A percentile compares a stretch with the other conserved stretches of the same genome.
phyloP scores from a whole-genome alignment of 352 stramenopile species.

The Phytophthora pseudosyringae region DNA sequence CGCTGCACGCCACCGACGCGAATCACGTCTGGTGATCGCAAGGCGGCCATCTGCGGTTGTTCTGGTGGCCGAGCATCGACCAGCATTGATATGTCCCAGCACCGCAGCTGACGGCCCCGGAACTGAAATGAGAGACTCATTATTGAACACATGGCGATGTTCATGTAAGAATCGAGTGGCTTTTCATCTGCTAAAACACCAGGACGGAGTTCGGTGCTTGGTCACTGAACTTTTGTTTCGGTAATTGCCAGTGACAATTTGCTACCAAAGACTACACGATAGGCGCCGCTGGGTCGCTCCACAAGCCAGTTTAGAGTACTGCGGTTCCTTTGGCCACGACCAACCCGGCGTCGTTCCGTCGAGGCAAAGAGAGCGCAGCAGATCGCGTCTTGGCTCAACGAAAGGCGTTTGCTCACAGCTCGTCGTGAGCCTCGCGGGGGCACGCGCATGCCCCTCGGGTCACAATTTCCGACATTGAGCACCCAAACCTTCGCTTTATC shows the following conservation, averaged over 20 bases:
- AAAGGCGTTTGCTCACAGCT: no score
- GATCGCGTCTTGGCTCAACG: neutral
- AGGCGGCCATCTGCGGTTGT: constrained; percentile 3
- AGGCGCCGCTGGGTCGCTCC: neutral
- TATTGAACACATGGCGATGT: no score
- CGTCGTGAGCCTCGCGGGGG: no score
- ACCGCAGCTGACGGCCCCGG: neutral
- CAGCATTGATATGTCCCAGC: neutral
- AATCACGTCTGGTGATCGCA: constrained; percentile 11
- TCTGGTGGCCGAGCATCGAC: neutral
- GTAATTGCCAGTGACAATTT: no score
- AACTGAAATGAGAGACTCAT: no score
- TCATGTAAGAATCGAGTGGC: no score
- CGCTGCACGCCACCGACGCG: neutral
- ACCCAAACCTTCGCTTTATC: neutral
- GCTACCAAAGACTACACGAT: neutral
- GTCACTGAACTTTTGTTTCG: no score
- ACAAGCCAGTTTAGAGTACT: neutral
- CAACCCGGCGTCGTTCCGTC: no score
- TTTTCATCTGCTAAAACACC: no score
- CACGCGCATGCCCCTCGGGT: no score
- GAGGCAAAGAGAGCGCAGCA: no score
- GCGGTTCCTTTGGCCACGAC: neutral
- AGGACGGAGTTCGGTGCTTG: no score
- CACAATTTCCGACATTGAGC: constrained; percentile 6